Evolutionary conservation across 2,329 filamentous ascomycete genomes (phyloP).

Genomic region (Tolypocladium amazonense): DNA sequence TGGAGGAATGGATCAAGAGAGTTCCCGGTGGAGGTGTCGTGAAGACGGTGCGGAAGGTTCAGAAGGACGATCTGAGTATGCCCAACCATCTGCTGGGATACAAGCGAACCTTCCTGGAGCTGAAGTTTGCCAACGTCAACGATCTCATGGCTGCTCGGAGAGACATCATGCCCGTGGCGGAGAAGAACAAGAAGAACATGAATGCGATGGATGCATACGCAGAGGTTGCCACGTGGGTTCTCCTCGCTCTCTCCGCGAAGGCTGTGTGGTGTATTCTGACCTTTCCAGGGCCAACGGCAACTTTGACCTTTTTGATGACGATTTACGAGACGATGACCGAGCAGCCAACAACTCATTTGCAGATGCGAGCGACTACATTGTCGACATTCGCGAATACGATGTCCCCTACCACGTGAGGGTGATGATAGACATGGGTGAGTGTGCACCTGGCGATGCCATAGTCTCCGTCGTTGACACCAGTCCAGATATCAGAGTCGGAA

Average conservation of each 20-base stretch:
- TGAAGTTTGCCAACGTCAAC: conserved; percentile 77
- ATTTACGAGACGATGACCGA: conserved; percentile 69
- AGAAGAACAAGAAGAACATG: conserved; percentile 94
- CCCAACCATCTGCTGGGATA: conserved; percentile 94
- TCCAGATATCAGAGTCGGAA: conserved; percentile 84
- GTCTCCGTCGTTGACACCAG: conserved; percentile 10
- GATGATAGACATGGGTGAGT: conserved; percentile 78
- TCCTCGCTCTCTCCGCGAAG: no score
- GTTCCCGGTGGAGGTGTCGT: conserved; percentile 70
- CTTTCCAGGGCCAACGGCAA: conserved; percentile 56
- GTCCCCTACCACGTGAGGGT: conserved; percentile 99
- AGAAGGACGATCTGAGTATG: conserved; percentile 90
- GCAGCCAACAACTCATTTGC: conserved; percentile 63
- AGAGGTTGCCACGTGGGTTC: conserved; percentile 74
- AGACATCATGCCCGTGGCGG: conserved; percentile 79
- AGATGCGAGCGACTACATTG: conserved; percentile 92
- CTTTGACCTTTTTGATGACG: conserved; percentile 94
- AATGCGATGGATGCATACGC: conserved; percentile 98
- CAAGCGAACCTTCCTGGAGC: conserved; percentile 74
- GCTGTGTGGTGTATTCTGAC: conserved; percentile 6
- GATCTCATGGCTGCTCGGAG: conserved; percentile 78
- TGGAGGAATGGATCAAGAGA: conserved; percentile 87
- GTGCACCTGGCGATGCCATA: background rate
- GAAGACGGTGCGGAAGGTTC: conserved; percentile 64
- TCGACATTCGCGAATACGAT: conserved; percentile 98